These are phyloP conservation scores for Saccharomycopsis synnaedendra DNA, from an alignment of 805 yeast species.

Conservation along the genomic window DNA sequence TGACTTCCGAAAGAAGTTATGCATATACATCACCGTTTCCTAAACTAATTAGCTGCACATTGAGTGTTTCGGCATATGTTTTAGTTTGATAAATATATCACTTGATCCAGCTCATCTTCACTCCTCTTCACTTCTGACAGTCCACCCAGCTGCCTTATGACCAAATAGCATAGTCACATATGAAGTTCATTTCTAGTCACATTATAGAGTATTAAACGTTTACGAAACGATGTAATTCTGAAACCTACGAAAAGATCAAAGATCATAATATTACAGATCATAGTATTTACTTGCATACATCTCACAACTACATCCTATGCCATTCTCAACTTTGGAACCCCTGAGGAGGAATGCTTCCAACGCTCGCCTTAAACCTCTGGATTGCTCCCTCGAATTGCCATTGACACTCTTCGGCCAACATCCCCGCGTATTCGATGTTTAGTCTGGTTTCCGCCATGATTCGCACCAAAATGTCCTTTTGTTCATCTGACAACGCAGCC, in stretches of 20 bases:
- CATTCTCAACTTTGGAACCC: slow-evolving; percentile 27
- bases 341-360: slow-evolving; percentile 45
- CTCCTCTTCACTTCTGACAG: too few species aligned
- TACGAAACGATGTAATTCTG: too few species aligned
- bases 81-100: not conserved
- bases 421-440: slow-evolving; percentile 65
- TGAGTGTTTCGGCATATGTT: not conserved
- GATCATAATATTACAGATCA: not conserved
- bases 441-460: slow-evolving; percentile 64
- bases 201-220: too few species aligned
- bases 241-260: not conserved
- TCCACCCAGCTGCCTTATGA: too few species aligned
- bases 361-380: slow-evolving; percentile 58
- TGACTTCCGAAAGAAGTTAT: too few species aligned
- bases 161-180: too few species aligned
- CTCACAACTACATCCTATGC: slow-evolving; percentile 12
- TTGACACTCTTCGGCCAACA: slow-evolving; percentile 80
- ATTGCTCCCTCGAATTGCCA: slow-evolving; percentile 71
- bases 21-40: too few species aligned
- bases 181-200: too few species aligned
- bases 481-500: slow-evolving; percentile 38
- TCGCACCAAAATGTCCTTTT: slow-evolving; percentile 53
- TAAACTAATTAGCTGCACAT: not conserved
- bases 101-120: not conserved
- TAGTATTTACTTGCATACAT: slow-evolving; percentile 2